phyloP scores from a whole-genome alignment of 306 rosid species.

The Dryas drummondii region DNA sequence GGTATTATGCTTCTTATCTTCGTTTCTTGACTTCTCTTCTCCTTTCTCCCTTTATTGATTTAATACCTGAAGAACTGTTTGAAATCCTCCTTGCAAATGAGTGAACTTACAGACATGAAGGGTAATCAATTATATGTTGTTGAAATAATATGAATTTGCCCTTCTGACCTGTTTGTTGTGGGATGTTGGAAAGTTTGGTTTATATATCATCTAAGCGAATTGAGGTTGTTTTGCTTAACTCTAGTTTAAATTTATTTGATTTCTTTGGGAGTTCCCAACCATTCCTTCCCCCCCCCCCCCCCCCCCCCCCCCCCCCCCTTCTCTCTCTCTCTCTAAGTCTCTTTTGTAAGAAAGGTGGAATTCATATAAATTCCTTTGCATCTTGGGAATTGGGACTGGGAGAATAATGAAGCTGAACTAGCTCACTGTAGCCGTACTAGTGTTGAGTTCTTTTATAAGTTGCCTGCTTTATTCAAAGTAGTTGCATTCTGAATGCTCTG shows the following conservation, averaged over 20 bases:
- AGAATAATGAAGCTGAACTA: constrained; percentile 8
- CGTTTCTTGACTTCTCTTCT: not conserved
- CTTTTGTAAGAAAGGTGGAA: not conserved
- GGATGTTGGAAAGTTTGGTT: not conserved
- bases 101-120: not conserved
- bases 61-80: not conserved
- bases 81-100: not conserved
- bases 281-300: not conserved
- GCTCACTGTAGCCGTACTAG: not conserved
- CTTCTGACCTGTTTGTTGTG: not conserved
- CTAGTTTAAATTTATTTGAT: not conserved
- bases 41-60: not conserved
- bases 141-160: not conserved
- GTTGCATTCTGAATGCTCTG: not conserved
- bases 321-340: not conserved
- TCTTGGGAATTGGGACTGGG: constrained; percentile 2
- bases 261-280: not conserved
- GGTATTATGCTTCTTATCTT: constrained; percentile 38
- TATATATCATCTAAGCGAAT: not conserved
- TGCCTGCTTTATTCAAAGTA: not conserved
- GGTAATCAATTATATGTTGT: not conserved
- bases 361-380: not conserved
- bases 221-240: not conserved
- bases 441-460: not conserved
- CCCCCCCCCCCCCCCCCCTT: not conserved